A percentile compares a stretch with the other conserved stretches of the same genome.
Evolutionary conservation across 495 filamentous ascomycete species (phyloP).

Genomic region (Neurospora discreta): DNA sequence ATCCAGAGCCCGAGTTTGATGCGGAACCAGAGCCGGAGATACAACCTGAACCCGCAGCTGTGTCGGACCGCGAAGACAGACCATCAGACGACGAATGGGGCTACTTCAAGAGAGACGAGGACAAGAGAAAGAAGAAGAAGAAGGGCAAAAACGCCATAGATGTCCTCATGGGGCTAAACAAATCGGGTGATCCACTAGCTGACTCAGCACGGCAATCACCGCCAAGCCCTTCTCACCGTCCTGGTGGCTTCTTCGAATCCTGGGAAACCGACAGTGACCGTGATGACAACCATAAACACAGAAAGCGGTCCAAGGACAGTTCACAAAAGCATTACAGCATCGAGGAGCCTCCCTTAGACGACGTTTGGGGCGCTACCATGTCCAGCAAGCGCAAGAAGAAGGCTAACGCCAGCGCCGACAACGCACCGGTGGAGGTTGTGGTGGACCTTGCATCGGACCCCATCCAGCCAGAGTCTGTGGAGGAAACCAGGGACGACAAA

Average conservation of each 20-base stretch:
- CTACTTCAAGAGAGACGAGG: background rate
- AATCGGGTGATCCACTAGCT: conserved; percentile 13
- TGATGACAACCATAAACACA: conserved; percentile 18
- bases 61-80: background rate
- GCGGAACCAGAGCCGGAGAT: conserved; percentile 3
- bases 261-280: conserved; percentile 25
- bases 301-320: conserved; percentile 8
- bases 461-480: conserved; percentile 29
- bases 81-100: background rate
- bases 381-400: conserved; percentile 34
- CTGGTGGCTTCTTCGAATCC: conserved; percentile 23
- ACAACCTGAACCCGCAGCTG: background rate
- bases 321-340: conserved; percentile 32
- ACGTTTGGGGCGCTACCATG: conserved; percentile 26
- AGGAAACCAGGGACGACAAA: conserved; percentile 29
- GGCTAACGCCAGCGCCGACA: conserved; percentile 25
- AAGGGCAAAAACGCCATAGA: conserved; percentile 22
- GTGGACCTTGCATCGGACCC: conserved; percentile 22
- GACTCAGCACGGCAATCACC: conserved; percentile 15
- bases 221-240: background rate
- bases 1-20: background rate
- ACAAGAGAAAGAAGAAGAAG: conserved; percentile 9
- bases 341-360: conserved; percentile 30
- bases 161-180: conserved; percentile 24
- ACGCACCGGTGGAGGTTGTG: conserved; percentile 28